Evolutionary conservation across 306 rosid species (phyloP).

Genomic region (Acacia crassicarpa): DNA sequence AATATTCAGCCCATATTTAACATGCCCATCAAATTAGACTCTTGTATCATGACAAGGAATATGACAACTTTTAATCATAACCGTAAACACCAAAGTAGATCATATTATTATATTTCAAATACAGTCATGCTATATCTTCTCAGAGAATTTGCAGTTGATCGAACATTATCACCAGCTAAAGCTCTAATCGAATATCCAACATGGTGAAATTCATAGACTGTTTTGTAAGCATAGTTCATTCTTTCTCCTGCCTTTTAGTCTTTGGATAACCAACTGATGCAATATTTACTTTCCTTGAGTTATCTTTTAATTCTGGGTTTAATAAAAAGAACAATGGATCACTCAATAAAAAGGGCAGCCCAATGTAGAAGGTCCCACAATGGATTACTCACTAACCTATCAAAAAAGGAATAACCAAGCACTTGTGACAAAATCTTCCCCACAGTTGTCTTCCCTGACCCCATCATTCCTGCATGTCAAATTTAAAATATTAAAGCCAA

Average conservation of each 20-base stretch:
- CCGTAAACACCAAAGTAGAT: constrained; percentile 19
- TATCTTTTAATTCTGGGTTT: background rate
- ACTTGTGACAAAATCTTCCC: constrained; percentile 83
- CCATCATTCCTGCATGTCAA: constrained; percentile 93
- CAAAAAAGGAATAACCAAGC: constrained; percentile 78
- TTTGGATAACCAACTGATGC: background rate
- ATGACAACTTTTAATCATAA: constrained; percentile 19
- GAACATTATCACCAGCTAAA: constrained; percentile 20
- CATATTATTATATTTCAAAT: constrained; percentile 28
- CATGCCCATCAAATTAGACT: constrained; percentile 15
- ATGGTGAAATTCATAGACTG: constrained; percentile 3
- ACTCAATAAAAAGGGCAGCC: constrained; percentile 31
- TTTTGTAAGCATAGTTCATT: background rate
- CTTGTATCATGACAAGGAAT: constrained; percentile 13
- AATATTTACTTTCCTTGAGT: background rate
- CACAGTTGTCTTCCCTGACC: constrained; percentile 97
- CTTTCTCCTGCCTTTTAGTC: constrained; percentile 15
- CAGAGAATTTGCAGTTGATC: constrained; percentile 12
- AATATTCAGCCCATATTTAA: constrained; percentile 31
- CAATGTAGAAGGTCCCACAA: background rate
- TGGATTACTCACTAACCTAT: constrained; percentile 60
- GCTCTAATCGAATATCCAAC: constrained; percentile 18
- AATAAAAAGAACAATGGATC: constrained; percentile 17
- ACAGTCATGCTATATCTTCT: background rate
- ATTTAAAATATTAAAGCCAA: constrained; percentile 27